These are phyloP conservation scores for Auxenochlorella pyrenoidosa DNA, from an alignment of 139 green algal species.

Conservation along the genomic window DNA sequence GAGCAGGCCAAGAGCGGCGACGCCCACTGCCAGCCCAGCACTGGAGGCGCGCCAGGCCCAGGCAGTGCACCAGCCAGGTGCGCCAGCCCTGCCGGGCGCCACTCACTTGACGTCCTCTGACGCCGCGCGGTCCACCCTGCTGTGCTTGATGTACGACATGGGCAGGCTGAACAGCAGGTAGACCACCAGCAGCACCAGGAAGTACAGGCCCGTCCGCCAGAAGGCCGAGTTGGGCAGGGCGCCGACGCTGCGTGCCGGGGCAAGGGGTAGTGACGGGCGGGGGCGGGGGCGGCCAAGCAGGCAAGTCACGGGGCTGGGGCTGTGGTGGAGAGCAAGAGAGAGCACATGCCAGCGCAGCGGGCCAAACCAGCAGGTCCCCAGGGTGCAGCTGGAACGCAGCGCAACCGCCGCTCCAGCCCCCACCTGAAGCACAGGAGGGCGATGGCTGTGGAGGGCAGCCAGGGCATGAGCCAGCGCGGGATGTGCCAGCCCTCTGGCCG, in stretches of 20 bases:
- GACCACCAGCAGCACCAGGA: background rate
- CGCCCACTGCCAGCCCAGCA: too few relatives aligned
- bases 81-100: too few relatives aligned
- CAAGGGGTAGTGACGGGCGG: background rate
- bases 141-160: constrained; percentile 50
- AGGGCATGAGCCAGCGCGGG: constrained; percentile 41
- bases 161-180: constrained; percentile 54
- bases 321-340: background rate
- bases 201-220: background rate
- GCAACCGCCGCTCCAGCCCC: background rate
- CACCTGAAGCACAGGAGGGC: constrained; percentile 41
- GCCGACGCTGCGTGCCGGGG: background rate
- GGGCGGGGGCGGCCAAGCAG: too few relatives aligned
- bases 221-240: background rate
- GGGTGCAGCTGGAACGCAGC: background rate
- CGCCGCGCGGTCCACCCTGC: background rate
- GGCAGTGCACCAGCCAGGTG: too few relatives aligned
- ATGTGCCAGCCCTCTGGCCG: background rate
- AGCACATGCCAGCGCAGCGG: background rate
- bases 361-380: background rate
- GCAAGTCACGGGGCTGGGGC: background rate
- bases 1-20: too few relatives aligned
- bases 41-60: too few relatives aligned
- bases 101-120: constrained; percentile 37
- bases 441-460: constrained; percentile 45